Base-by-base conservation (phyloP, 176 grass and related monocot genomes). In the Themeda triandra region DNA sequence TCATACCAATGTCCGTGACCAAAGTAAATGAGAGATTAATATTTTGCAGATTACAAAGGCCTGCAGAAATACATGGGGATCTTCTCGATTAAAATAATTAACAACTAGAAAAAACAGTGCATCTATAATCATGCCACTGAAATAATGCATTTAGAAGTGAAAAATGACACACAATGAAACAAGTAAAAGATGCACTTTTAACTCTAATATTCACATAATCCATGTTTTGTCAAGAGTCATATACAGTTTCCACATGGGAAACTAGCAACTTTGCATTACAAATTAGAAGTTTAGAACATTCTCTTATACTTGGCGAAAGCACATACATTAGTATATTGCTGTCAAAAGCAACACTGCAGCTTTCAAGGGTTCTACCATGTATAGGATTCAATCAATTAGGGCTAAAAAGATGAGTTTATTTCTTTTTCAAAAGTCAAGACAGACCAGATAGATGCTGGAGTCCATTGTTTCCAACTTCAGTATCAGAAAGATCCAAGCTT, bases 21-120 rank as follows among this genome's bases (percentile, higher is more conserved):
- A 83, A 86, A 29, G 96, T 95, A 80, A 98, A 98, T 3, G 96
- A 98, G 76, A 98, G 83, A 89, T 95, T 98, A 48, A 98, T 92
- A 71, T 71, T 92, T 42, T 90, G 77, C 87, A 98, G 85, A 80
- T 94, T 92, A 37, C 30, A 12, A 58, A 98, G 82, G n/a, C 89
- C 93, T 98, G 90, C 4, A 76, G 74, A 82, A 87, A 63, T 11
- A 30, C 19, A 86, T 31, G 23, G 11, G 19, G 12, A 8, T 33
- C 77, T 71, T 76, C 65, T 63, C 77, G 29, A 79, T 49, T 4
- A 71, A 40, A 76, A 53, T 2, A 66, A 56, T 77, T 62, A 88
- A 21, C 3, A 4, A 56, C 14, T 24, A 44, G 2, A 65, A 70
- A 18, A 40, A 32, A 15, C n/a, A 70, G 15, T 59, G 53, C 68